phyloP scores from a whole-genome alignment of 2,329 filamentous ascomycete genomes.

The Metarhizium humberi region DNA sequence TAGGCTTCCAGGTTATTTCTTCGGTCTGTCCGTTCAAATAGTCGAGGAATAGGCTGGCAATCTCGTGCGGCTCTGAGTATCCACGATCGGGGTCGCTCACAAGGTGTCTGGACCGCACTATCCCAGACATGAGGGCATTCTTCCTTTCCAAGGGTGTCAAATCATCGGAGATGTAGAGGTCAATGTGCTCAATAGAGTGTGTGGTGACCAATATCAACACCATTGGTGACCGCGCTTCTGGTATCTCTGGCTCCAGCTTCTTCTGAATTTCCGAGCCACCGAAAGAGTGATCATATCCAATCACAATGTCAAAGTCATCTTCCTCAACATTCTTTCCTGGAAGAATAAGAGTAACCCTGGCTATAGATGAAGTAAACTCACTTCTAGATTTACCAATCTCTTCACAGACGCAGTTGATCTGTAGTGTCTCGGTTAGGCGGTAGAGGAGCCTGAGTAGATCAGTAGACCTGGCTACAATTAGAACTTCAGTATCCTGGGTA shows the following conservation, averaged over 20 bases:
- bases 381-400: conserved; percentile 18
- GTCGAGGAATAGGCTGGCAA: conserved; percentile 37
- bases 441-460: conserved; percentile 43
- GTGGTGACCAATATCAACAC: conserved; percentile 39
- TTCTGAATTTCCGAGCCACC: conserved; percentile 20
- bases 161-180: conserved; percentile 30
- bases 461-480: conserved; percentile 43
- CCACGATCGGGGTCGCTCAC: conserved; percentile 31
- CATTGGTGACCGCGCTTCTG: conserved; percentile 25
- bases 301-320: conserved; percentile 37
- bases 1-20: conserved; percentile 35
- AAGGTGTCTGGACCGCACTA: conserved; percentile 26
- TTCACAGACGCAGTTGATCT: conserved; percentile 24
- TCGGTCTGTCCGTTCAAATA: conserved; percentile 30
- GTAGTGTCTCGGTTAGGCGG: conserved; percentile 33
- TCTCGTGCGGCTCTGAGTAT: conserved; percentile 32
- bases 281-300: conserved; percentile 45
- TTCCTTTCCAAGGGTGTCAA: conserved; percentile 34
- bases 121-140: conserved; percentile 31
- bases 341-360: conserved; percentile 33
- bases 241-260: conserved; percentile 3
- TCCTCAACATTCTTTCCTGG: conserved; percentile 28
- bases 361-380: conserved; percentile 21
- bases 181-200: conserved; percentile 47
- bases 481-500: conserved; percentile 34